Conservation (phyloP, 2,329 filamentous ascomycete genomes). For the Claviceps spartinae region DNA sequence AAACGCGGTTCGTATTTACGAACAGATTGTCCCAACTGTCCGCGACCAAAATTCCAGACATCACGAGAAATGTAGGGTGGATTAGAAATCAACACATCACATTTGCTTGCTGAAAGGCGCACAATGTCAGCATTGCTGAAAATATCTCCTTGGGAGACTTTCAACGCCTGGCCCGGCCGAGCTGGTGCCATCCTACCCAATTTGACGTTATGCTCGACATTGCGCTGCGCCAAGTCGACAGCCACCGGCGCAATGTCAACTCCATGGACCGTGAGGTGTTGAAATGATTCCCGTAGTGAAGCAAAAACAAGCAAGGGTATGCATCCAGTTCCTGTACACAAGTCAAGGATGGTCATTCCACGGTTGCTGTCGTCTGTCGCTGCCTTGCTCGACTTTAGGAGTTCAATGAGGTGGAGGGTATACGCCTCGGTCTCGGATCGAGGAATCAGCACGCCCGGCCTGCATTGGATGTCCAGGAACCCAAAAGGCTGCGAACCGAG, state of each 20-base stretch:
- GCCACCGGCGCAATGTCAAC: conserved; percentile 60
- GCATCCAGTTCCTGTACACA: conserved; percentile 86
- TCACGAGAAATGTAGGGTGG: conserved; percentile 73
- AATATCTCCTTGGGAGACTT: conserved; percentile 36
- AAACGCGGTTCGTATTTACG: conserved; percentile 67
- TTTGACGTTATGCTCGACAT: conserved; percentile 48
- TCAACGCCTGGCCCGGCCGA: conserved; percentile 17
- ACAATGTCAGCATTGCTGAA: conserved; percentile 29
- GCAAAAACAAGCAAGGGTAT: conserved; percentile 66
- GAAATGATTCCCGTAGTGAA: conserved; percentile 33
- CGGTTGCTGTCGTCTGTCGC: conserved; percentile 3
- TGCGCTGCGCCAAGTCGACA: conserved; percentile 49
- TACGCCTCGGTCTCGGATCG: conserved; percentile 65
- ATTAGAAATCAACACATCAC: conserved; percentile 69
- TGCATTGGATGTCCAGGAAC: conserved; percentile 62
- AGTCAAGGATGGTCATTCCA: conserved; percentile 55
- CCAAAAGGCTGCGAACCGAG: conserved; percentile 84
- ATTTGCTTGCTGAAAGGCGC: conserved; percentile 13
- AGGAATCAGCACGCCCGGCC: conserved; percentile 71
- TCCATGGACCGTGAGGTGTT: conserved; percentile 42
- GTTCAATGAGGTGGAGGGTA: conserved; percentile 38
- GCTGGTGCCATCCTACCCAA: conserved; percentile 12
- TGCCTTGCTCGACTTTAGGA: conserved; percentile 21
- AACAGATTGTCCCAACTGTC: conserved; percentile 54
- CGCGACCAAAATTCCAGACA: conserved; percentile 24